Evolutionary conservation across 192 early-diverging fungal genomes (phyloP), one percentile per base, ranked within the genome.

Genomic region (Rhizophlyctis rosea): DNA sequence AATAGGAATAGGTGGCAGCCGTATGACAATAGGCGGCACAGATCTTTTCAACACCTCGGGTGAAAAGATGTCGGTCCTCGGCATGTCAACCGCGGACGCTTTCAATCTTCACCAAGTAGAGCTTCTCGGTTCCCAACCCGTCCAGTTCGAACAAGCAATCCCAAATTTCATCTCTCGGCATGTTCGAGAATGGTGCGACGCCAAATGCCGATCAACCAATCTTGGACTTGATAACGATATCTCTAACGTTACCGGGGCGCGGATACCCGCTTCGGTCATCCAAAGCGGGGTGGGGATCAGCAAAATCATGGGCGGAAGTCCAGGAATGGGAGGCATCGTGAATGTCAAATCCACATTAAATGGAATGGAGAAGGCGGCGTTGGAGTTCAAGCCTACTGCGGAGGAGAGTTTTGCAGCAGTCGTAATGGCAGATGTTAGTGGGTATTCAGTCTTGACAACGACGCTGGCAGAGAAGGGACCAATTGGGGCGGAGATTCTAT

Each of bases 391-490:
- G 4, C 73, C 74, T n/a, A 35, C 25, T n/a, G 75, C 70, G 2
- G 48, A 39, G 7, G 62, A 69, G 32, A 32, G 44, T 1, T 79
- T 75, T 62, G 77, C 72, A 25, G 77, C 75, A 2, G 77, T 79
- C 9, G 77, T 79, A 2, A 79, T 79, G 77, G 75, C 64, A 14
- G 77, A 79, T 62, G 77, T 81, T 9, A 75, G 71, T 36, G 79
- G 79, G 23, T 81, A 81, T 60, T 74, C 70, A 21, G 54, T 54
- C 34, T 50, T 81, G 16, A 71, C 79, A 13, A 60, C 79, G 1
- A 55, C 47, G 5, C 44, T 81, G 50, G 79, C 79, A 14, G 76
- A 81, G 54, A 47, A 62, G 28, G 79, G 79, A 4, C 66, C 76
- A 7, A 61, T 72, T 0, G 79, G 79, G 0, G 78, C 79, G 3